Evolutionary conservation across 2,329 filamentous ascomycete genomes (phyloP).

Genomic region (Colletotrichum ledebouriae): DNA sequence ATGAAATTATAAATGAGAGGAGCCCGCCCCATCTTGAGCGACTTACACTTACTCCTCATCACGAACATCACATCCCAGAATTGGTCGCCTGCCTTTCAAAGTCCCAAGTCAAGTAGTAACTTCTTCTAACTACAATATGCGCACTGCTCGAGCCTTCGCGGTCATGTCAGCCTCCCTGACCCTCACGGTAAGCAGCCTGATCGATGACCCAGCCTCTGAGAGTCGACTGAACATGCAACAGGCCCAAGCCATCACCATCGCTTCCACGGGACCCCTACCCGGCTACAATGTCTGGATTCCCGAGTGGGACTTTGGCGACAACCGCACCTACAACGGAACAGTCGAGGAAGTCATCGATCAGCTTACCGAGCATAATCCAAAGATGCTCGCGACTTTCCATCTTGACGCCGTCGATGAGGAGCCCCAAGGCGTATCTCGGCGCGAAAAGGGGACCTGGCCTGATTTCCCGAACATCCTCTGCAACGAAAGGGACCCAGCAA

Average conservation of each 20-base stretch:
- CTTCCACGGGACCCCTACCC: conserved; percentile 1
- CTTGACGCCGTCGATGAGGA: too few species aligned
- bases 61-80: too few species aligned
- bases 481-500: not conserved
- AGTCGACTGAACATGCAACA: not conserved
- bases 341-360: conserved; percentile 19
- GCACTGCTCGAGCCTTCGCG: too few species aligned
- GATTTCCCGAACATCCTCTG: too few species aligned
- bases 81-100: too few species aligned
- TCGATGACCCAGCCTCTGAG: not conserved
- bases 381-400: not conserved
- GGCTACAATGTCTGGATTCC: conserved; percentile 13
- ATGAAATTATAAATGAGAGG: too few species aligned
- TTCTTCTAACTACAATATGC: too few species aligned
- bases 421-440: too few species aligned
- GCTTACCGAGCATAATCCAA: not conserved
- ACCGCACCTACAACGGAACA: conserved; percentile 5
- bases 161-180: not conserved
- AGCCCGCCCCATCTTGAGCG: too few species aligned
- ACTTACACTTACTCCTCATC: too few species aligned
- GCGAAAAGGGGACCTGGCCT: too few species aligned
- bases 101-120: too few species aligned
- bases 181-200: not conserved
- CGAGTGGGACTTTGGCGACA: conserved; percentile 42
- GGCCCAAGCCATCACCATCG: not conserved